phyloP scores from a whole-genome alignment of 306 rosid genomes.

The Castanea sativa region DNA sequence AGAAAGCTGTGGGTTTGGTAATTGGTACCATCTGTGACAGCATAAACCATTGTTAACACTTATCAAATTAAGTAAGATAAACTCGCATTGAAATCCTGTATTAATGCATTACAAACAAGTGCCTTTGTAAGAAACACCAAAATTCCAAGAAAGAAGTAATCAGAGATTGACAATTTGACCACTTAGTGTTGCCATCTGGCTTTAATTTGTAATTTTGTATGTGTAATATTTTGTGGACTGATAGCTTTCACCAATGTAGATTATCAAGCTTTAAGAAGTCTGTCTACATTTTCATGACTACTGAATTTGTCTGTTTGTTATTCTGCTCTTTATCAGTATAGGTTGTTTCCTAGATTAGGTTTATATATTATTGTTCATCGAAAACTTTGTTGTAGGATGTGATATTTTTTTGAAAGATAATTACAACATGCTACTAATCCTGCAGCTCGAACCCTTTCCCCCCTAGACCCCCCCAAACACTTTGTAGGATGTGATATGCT shows the following conservation, averaged over 20 bases:
- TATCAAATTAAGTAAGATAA: background rate
- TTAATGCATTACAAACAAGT: background rate
- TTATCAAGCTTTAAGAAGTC: background rate
- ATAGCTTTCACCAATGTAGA: background rate
- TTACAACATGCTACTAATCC: too few species aligned
- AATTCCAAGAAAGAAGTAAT: background rate
- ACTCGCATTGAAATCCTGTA: background rate
- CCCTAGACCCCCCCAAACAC: too few species aligned
- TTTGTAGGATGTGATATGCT: background rate
- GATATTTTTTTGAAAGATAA: background rate
- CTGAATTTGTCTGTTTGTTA: background rate
- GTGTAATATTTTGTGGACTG: background rate
- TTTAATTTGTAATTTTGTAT: background rate
- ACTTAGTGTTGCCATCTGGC: background rate
- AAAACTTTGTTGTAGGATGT: conserved; percentile 8
- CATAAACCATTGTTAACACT: background rate
- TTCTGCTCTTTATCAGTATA: background rate
- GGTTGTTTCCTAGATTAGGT: background rate
- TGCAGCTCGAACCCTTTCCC: too few species aligned
- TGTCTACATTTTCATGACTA: conserved; percentile 1
- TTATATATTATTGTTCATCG: conserved; percentile 10
- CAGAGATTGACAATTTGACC: background rate
- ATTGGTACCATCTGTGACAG: background rate
- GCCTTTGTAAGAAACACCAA: background rate
- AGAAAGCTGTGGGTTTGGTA: too few species aligned